phyloP scores from a whole-genome alignment of 1,284 basidiomycete genomes.

The Irpex lacteus region DNA sequence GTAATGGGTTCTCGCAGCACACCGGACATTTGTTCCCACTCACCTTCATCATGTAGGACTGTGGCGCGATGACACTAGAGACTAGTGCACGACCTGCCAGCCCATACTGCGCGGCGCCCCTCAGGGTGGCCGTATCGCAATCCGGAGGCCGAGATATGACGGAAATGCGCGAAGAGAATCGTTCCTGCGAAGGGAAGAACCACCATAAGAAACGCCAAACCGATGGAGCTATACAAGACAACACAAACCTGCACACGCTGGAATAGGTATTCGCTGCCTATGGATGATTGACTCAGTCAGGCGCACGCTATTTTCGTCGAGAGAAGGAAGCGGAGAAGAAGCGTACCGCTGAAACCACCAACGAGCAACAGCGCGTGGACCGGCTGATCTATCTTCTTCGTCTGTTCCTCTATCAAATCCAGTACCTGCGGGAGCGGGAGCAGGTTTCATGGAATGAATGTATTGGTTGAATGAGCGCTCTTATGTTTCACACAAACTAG shows the following conservation, averaged over 20 bases:
- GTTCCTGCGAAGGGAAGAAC: slow-evolving; percentile 40
- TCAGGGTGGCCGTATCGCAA: slow-evolving; percentile 78
- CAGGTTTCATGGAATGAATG: not conserved
- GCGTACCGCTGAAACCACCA: slow-evolving; percentile 66
- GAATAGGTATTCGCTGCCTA: slow-evolving; percentile 75
- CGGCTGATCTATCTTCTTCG: slow-evolving; percentile 55
- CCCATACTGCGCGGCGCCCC: slow-evolving; percentile 83
- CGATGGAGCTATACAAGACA: not conserved
- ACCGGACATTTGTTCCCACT: slow-evolving; percentile 5
- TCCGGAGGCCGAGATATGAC: slow-evolving; percentile 78
- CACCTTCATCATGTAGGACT: slow-evolving; percentile 82
- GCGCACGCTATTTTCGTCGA: not conserved
- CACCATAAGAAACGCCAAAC: slow-evolving; percentile 1
- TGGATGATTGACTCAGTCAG: not conserved
- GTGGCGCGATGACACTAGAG: slow-evolving; percentile 73
- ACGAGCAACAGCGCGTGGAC: slow-evolving; percentile 80
- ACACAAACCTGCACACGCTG: slow-evolving; percentile 62
- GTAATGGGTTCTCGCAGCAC: not conserved
- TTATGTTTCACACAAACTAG: not conserved
- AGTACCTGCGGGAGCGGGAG: slow-evolving; percentile 51
- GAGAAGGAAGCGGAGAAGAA: not conserved
- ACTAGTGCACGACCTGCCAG: slow-evolving; percentile 69
- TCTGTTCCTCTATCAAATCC: slow-evolving; percentile 72
- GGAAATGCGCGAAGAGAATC: slow-evolving; percentile 58
- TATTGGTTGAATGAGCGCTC: not conserved